Conservation (phyloP, 129 eudicot species). For the Pittosporum tobira region DNA sequence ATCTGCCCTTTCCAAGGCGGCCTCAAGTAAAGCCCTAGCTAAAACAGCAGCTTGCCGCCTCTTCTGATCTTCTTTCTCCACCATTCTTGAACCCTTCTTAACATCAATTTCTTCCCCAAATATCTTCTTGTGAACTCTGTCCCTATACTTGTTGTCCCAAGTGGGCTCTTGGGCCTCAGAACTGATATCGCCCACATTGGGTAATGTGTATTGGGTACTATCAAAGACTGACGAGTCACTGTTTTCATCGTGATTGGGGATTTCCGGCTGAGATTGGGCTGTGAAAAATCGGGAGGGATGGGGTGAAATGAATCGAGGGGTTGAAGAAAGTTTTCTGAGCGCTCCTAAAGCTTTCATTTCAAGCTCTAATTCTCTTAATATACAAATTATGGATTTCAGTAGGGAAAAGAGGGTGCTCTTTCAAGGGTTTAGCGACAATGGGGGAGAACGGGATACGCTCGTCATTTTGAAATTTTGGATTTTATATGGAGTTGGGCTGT, state of each 20-base stretch:
- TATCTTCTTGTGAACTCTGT: constrained; percentile 34
- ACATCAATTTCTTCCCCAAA: constrained; percentile 43
- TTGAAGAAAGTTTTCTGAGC: constrained; percentile 18
- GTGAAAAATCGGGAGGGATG: constrained; percentile 28
- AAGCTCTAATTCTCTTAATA: background rate
- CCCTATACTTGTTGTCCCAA: constrained; percentile 68
- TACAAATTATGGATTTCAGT: background rate
- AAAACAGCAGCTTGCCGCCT: constrained; percentile 32
- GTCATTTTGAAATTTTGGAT: background rate
- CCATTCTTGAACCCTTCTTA: constrained; percentile 23
- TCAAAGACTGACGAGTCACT: constrained; percentile 40
- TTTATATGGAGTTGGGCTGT: too few relatives aligned
- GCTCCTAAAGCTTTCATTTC: constrained; percentile 53
- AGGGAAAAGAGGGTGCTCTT: background rate
- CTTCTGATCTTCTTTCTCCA: constrained; percentile 45
- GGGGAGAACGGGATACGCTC: background rate
- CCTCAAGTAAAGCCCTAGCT: constrained; percentile 46
- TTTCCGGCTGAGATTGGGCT: constrained; percentile 29
- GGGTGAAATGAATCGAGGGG: constrained; percentile 14
- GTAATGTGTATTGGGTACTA: constrained; percentile 49
- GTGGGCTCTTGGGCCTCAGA: constrained; percentile 18
- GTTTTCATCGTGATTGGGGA: constrained; percentile 7
- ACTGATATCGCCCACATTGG: constrained; percentile 8
- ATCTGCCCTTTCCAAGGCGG: constrained; percentile 39
- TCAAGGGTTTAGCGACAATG: background rate